These are phyloP conservation scores for Heliocybe sulcata DNA, from an alignment of 1,284 basidiomycete genomes.

Conservation along the genomic window DNA sequence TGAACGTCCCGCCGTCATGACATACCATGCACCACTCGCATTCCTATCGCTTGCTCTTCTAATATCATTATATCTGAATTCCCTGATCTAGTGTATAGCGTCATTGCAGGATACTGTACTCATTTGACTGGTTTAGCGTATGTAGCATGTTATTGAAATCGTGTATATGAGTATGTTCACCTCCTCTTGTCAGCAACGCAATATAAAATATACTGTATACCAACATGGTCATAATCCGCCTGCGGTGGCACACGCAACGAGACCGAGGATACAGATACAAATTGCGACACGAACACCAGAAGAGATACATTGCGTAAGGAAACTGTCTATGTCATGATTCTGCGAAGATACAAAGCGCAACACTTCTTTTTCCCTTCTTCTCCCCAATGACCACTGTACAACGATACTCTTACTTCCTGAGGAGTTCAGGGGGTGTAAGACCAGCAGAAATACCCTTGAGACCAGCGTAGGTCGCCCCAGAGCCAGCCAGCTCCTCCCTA, in stretches of 20 bases:
- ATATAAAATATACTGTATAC: background rate
- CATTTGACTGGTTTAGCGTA: background rate
- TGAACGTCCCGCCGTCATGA: background rate
- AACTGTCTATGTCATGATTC: background rate
- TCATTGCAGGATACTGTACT: background rate
- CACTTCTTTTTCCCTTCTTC: background rate
- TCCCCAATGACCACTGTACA: background rate
- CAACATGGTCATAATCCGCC: background rate
- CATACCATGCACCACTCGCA: background rate
- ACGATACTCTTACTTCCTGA: conserved; percentile 42
- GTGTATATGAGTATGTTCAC: background rate
- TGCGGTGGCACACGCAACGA: too few relatives aligned
- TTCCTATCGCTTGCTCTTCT: background rate
- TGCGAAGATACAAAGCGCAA: background rate
- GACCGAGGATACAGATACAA: too few relatives aligned
- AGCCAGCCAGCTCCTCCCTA: conserved; percentile 72
- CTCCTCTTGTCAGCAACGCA: too few relatives aligned
- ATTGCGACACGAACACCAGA: too few relatives aligned
- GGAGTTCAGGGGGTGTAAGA: conserved; percentile 61
- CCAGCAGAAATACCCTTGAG: conserved; percentile 78
- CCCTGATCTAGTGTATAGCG: background rate
- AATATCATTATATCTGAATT: background rate
- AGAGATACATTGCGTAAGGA: too few relatives aligned
- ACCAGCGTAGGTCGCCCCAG: conserved; percentile 64
- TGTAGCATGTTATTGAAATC: background rate